Evolutionary conservation across 2,329 filamentous ascomycete genomes (phyloP).

Genomic region (Fusarium illudens): DNA sequence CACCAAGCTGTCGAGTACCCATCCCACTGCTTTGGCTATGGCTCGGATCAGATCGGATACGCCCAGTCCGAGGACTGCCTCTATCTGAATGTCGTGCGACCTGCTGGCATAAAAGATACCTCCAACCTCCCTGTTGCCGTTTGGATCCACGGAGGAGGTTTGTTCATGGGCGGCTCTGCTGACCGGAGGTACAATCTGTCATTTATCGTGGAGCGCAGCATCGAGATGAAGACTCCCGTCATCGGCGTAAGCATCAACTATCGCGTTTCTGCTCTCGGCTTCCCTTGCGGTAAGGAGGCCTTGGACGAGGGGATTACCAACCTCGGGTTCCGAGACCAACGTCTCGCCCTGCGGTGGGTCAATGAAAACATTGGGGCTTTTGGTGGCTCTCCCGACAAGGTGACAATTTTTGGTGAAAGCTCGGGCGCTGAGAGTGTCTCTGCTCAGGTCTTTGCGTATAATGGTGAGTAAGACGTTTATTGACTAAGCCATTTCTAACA

Average conservation of each 20-base stretch:
- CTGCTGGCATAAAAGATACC: conserved; percentile 52
- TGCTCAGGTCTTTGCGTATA: conserved; percentile 24
- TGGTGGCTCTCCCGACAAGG: conserved; percentile 54
- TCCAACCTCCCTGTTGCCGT: conserved; percentile 62
- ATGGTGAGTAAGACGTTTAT: no score
- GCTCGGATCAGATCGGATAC: conserved; percentile 41
- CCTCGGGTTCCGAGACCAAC: conserved; percentile 58
- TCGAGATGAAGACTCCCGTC: conserved; percentile 55
- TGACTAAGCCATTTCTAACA: no score
- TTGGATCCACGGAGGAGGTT: conserved; percentile 63
- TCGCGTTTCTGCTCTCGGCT: conserved; percentile 57
- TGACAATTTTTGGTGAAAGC: conserved; percentile 62
- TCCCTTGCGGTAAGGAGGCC: conserved; percentile 54
- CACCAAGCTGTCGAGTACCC: conserved; percentile 56
- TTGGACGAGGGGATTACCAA: conserved; percentile 55
- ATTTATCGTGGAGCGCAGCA: conserved; percentile 61
- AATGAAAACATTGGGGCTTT: conserved; percentile 57
- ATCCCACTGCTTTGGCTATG: conserved; percentile 60
- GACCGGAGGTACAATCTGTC: conserved; percentile 68
- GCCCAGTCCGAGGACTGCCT: conserved; percentile 64
- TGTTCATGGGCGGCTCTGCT: conserved; percentile 45
- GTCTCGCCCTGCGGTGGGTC: conserved; percentile 57
- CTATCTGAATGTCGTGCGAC: conserved; percentile 68
- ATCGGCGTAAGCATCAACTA: conserved; percentile 61
- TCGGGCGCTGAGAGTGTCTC: conserved; percentile 50